Evolutionary conservation across 768 basidiomycete genomes (phyloP).

Genomic region (Boletus fagicola): DNA sequence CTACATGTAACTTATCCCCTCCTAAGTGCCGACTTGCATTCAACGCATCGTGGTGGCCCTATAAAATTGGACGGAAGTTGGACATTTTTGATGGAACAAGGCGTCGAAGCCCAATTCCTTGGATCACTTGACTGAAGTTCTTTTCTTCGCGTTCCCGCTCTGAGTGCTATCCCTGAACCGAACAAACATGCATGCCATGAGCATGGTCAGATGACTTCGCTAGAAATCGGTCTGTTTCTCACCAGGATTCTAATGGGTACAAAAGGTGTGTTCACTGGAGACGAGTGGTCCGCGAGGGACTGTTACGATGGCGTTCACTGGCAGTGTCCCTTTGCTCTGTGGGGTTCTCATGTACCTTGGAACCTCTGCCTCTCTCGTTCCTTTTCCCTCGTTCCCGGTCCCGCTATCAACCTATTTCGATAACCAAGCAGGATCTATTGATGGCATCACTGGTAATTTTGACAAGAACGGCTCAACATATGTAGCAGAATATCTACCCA

Average conservation of each 20-base stretch:
- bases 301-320: slow-evolving; percentile 6
- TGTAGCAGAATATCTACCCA: slow-evolving; percentile 39
- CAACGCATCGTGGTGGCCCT: neutral
- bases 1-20: too few relatives aligned
- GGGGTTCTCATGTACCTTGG: slow-evolving; percentile 17
- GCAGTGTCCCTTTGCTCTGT: slow-evolving; percentile 21
- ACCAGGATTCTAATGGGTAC: neutral
- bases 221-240: neutral
- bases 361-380: slow-evolving; percentile 11
- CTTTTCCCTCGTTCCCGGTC: slow-evolving; percentile 34
- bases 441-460: slow-evolving; percentile 40
- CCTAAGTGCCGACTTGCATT: neutral
- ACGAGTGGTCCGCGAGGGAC: too few relatives aligned
- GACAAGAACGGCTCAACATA: slow-evolving; percentile 41
- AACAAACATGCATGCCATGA: neutral
- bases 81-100: neutral
- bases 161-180: neutral
- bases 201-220: slow-evolving; percentile 14
- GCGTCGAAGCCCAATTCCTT: too few relatives aligned
- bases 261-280: too few relatives aligned
- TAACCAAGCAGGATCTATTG: slow-evolving; percentile 42
- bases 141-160: neutral
- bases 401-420: slow-evolving; percentile 34
- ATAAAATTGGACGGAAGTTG: neutral
- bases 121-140: neutral